Percentiles rank a stretch among this genome's conserved stretches.
Evolutionary conservation across 176 grass and related monocot genomes (phyloP).

Genomic region (Musa schizocarpa): DNA sequence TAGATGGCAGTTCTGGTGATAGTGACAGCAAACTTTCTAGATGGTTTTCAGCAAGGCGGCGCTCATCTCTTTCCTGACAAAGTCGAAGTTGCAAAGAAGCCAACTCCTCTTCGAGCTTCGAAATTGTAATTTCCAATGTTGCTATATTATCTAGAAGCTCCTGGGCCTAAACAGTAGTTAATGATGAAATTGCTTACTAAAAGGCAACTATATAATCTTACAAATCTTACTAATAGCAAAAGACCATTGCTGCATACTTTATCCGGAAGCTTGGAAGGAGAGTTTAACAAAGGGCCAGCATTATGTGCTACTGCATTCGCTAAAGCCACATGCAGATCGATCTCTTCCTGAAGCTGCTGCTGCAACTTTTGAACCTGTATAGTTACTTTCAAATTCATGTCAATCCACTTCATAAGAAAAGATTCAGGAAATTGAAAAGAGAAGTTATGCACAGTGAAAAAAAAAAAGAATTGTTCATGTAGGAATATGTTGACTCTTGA

Average conservation of each 20-base stretch:
- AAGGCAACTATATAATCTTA: not conserved
- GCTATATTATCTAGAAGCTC: constrained; percentile 62
- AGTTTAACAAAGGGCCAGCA: constrained; percentile 31
- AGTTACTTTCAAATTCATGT: not conserved
- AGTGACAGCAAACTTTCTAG: constrained; percentile 33
- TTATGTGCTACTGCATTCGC: constrained; percentile 55
- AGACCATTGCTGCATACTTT: constrained; percentile 20
- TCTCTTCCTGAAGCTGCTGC: constrained; percentile 76
- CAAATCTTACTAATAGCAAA: not conserved
- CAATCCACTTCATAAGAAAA: not conserved
- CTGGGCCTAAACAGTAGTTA: constrained; percentile 32
- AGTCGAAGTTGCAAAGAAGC: constrained; percentile 69
- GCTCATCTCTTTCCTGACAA: constrained; percentile 82
- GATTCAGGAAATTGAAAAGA: not conserved
- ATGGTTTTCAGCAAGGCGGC: constrained; percentile 62
- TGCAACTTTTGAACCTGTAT: constrained; percentile 71
- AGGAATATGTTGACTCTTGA: not conserved
- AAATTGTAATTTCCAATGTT: constrained; percentile 60
- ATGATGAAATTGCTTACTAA: constrained; percentile 12
- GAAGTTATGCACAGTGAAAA: not conserved
- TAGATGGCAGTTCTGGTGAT: constrained; percentile 35
- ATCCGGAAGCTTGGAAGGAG: constrained; percentile 60
- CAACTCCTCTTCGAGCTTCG: constrained; percentile 78
- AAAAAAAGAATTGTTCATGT: not conserved
- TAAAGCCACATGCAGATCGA: constrained; percentile 62